Percentiles rank a stretch among this genome's conserved stretches.
phyloP scores from a whole-genome alignment of 352 stramenopile species.

The Phytophthora meadii region DNA sequence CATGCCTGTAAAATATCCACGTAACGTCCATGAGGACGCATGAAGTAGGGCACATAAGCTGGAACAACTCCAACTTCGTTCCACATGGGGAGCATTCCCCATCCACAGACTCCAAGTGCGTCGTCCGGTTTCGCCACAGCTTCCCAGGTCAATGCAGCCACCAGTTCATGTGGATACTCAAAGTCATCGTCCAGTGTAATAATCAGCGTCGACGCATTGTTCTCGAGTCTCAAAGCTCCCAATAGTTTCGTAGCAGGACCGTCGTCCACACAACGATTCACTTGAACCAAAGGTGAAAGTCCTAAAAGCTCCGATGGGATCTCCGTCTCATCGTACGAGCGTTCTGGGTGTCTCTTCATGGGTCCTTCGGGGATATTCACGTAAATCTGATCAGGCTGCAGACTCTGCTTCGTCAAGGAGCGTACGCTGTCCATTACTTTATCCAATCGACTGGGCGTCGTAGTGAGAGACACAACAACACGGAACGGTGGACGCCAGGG shows the following conservation, averaged over 20 bases:
- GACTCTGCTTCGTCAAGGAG: constrained; percentile 62
- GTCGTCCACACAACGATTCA: constrained; percentile 84
- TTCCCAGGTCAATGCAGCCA: constrained; percentile 78
- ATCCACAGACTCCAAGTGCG: constrained; percentile 77
- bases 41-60: constrained; percentile 85
- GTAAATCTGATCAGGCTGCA: constrained; percentile 82
- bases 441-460: constrained; percentile 69
- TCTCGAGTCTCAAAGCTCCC: constrained; percentile 65
- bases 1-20: constrained; percentile 82
- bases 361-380: constrained; percentile 70
- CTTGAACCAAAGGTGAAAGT: constrained; percentile 57
- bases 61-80: constrained; percentile 79
- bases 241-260: constrained; percentile 83
- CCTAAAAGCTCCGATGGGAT: constrained; percentile 54
- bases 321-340: constrained; percentile 76
- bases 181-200: constrained; percentile 89
- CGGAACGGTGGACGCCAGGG: constrained; percentile 74
- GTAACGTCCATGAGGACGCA: constrained; percentile 71
- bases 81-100: constrained; percentile 81
- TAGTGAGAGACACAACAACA: constrained; percentile 86
- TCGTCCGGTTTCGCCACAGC: constrained; percentile 61
- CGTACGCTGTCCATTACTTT: constrained; percentile 82
- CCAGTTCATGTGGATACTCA: constrained; percentile 67
- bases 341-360: constrained; percentile 81
- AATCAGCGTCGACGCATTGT: constrained; percentile 69